These are phyloP conservation scores for Raphidocelis subcapitata DNA, from an alignment of 139 green algal species.

Conservation along the genomic window DNA sequence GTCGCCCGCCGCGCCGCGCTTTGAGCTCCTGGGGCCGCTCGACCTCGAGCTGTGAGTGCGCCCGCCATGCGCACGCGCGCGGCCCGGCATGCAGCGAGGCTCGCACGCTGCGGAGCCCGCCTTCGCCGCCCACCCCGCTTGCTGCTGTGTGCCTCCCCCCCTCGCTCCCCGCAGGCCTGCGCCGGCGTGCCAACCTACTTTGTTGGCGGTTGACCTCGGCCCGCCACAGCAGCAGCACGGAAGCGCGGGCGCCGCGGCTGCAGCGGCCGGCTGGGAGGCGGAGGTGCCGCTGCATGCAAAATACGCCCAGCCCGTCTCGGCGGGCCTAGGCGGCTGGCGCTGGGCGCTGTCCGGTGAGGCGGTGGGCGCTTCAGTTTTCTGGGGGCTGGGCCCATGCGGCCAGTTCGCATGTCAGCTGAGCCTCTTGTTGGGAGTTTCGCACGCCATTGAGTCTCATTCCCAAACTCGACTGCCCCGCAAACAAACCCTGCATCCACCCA, in stretches of 20 bases:
- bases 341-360: slow-evolving; percentile 1
- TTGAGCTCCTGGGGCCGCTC: slow-evolving; percentile 11
- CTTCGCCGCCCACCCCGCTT: not conserved
- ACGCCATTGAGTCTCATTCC: not conserved
- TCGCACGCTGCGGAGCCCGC: not conserved
- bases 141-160: not conserved
- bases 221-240: not conserved
- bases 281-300: slow-evolving; percentile 20
- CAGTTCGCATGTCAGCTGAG: not conserved
- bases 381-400: not conserved
- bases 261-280: not conserved
- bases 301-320: slow-evolving; percentile 4
- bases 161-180: slow-evolving; percentile 21
- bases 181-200: slow-evolving; percentile 9
- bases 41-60: slow-evolving; percentile 18
- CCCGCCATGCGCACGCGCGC: not conserved
- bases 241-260: not conserved
- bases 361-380: not conserved
- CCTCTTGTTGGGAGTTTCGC: not conserved
- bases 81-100: not conserved
- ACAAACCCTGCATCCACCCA: too few species aligned
- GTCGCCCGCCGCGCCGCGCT: not conserved
- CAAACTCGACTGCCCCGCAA: too few species aligned
- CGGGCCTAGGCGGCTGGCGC: slow-evolving; percentile 6
- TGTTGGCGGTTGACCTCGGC: slow-evolving; percentile 14